Conservation (phyloP, 1,284 basidiomycete species). For the Phylloporus sp. region DNA sequence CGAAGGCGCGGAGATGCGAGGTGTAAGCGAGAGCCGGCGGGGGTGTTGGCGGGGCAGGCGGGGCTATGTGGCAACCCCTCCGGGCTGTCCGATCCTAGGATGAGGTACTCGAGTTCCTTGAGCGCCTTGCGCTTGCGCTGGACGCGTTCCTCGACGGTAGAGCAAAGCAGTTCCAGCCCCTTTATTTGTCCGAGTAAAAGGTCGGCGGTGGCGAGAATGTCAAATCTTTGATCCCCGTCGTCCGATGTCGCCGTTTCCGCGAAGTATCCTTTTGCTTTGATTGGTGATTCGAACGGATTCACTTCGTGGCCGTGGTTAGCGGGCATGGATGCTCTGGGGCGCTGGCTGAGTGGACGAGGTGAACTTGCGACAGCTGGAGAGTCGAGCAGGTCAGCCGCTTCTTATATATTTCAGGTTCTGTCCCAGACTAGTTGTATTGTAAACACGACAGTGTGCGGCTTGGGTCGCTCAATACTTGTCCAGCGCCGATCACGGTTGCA, state of each 20-base stretch:
- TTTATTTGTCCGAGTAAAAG: conserved; percentile 33
- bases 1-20: conserved; percentile 32
- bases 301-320: neutral
- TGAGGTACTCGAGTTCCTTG: conserved; percentile 33
- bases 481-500: neutral
- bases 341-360: neutral
- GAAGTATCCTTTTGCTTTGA: conserved; percentile 4
- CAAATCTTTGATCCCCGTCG: conserved; percentile 7
- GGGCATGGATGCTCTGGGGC: conserved; percentile 17
- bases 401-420: conserved; percentile 17
- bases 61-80: conserved; percentile 24
- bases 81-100: conserved; percentile 16
- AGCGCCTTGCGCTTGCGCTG: conserved; percentile 29
- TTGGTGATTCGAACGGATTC: conserved; percentile 30
- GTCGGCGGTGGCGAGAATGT: conserved; percentile 34
- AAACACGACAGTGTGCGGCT: conserved; percentile 9
- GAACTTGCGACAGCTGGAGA: conserved; percentile 4
- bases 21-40: conserved; percentile 18
- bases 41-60: conserved; percentile 31
- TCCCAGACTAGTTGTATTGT: conserved; percentile 15
- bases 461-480: no score
- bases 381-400: neutral
- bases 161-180: conserved; percentile 27
- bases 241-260: neutral
- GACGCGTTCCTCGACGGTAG: conserved; percentile 32